Conservation (phyloP, 352 stramenopile genomes). For the Pythium aristosporum region DNA sequence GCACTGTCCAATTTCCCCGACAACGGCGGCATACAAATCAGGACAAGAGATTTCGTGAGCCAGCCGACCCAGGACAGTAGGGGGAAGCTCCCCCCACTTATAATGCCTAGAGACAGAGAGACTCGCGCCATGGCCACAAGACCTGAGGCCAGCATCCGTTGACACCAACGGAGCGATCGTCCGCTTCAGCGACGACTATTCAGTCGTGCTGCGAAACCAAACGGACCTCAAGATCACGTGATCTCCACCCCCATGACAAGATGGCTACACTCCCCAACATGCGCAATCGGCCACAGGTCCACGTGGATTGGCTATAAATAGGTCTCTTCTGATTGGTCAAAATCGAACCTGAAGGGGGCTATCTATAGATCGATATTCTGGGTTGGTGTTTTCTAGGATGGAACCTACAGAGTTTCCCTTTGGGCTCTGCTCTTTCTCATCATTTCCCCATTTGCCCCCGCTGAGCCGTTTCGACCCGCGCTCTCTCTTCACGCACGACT, state of each 20-base stretch:
- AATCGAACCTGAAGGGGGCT: conserved; percentile 17
- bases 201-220: too few species aligned
- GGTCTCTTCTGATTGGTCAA: conserved; percentile 4
- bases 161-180: too few species aligned
- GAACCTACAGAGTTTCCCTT: conserved; percentile 2
- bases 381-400: conserved; percentile 1
- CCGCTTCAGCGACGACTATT: too few species aligned
- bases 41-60: too few species aligned
- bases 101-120: too few species aligned
- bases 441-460: background rate
- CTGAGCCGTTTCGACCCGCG: conserved; percentile 6
- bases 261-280: conserved; percentile 8
- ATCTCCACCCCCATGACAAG: background rate
- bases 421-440: background rate
- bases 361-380: conserved; percentile 19
- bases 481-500: conserved; percentile 1
- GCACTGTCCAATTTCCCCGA: background rate
- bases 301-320: conserved; percentile 4
- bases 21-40: too few species aligned
- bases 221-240: background rate
- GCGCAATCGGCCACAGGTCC: background rate
- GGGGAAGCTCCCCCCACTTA: too few species aligned
- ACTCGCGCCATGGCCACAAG: too few species aligned
- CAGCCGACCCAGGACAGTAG: too few species aligned
- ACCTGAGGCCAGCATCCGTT: too few species aligned